phyloP scores from a whole-genome alignment of 345 rosid species.

The Laguncularia racemosa region DNA sequence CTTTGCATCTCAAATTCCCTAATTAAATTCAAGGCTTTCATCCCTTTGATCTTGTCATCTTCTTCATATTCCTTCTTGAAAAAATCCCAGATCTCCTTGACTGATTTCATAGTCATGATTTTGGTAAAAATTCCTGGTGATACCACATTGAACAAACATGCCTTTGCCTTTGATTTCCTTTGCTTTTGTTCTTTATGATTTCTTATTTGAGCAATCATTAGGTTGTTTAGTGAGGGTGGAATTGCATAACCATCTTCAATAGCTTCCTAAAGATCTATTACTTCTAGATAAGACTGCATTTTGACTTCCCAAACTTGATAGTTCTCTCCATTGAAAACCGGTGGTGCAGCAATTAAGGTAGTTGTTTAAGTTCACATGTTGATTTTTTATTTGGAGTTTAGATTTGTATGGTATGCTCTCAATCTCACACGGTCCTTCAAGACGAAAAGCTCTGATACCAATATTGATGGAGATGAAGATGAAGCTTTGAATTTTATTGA shows the following conservation, averaged over 20 bases:
- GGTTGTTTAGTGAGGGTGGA: slow-evolving; percentile 3
- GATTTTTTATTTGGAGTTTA: too few relatives aligned
- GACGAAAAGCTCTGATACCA: too few relatives aligned
- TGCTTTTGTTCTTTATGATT: not conserved
- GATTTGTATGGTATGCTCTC: too few relatives aligned
- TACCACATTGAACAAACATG: not conserved
- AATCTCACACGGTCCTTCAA: too few relatives aligned
- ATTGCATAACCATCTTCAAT: slow-evolving; percentile 8
- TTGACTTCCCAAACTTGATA: slow-evolving; percentile 9
- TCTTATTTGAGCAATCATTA: not conserved
- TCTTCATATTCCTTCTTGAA: slow-evolving; percentile 7
- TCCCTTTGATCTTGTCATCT: slow-evolving; percentile 1
- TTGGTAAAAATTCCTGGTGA: slow-evolving; percentile 8
- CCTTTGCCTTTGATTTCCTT: slow-evolving; percentile 7
- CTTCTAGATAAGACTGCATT: slow-evolving; percentile 10
- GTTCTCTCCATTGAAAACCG: not conserved
- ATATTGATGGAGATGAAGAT: too few relatives aligned
- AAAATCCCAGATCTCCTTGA: slow-evolving; percentile 6
- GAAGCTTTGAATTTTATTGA: too few relatives aligned
- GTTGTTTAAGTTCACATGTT: too few relatives aligned
- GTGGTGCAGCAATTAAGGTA: too few relatives aligned
- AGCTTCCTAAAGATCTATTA: slow-evolving; percentile 6
- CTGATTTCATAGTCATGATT: not conserved
- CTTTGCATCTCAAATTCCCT: slow-evolving; percentile 4
- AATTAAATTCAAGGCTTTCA: slow-evolving; percentile 1